Base-by-base conservation (phyloP, 1,139 yeast species). In the Candida pseudocylindracea region DNA sequence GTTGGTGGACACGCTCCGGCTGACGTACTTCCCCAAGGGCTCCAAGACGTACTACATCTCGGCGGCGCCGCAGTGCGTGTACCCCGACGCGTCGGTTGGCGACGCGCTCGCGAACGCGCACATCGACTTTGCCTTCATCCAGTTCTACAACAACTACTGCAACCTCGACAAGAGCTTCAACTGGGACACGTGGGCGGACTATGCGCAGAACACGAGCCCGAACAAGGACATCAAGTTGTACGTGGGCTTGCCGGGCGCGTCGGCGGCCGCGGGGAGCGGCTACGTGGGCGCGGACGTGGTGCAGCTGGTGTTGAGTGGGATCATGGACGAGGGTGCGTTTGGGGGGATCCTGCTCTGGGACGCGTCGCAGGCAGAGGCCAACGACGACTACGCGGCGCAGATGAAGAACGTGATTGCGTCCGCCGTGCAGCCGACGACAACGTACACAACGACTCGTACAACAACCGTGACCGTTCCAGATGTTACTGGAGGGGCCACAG, bases 51-150 rank as follows among this genome's bases (percentile, higher is more conserved):
- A 78, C 55, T 83, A 78, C 50, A 57, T 85, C 33, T 69, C 93
- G 34, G 94, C 94, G 39, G 93, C 96, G 40, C 96, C 96, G 25
- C 96, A 85, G 57, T 85, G 96, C 57, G 78, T 74, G 12, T 79
- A 72, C 49, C 96, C 95, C 13, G 96, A 85, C 55, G 81, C 74
- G 7, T 69, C 78, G 31, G 71, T 76, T 31, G 92, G 93, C 38
- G 67, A 70, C 35, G 54, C 76, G 29, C 53, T 85, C 42, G 56
- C 57, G 20, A 54, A 63, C 29, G 68, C 78, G 13, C 60, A 67
- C 31, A 57, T 85, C 40, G 96, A 85, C 53, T 81, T 75, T 53
- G 88, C 88, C 2, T 81, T 79, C 45, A 67, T 85, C 44, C 96
- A 85, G 58, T 85, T 85, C 57, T 85, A 85, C 64, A 85, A 85